These are phyloP conservation scores for Jacaranda copaia DNA, from an alignment of 257 asterid genomes.

Conservation along the genomic window DNA sequence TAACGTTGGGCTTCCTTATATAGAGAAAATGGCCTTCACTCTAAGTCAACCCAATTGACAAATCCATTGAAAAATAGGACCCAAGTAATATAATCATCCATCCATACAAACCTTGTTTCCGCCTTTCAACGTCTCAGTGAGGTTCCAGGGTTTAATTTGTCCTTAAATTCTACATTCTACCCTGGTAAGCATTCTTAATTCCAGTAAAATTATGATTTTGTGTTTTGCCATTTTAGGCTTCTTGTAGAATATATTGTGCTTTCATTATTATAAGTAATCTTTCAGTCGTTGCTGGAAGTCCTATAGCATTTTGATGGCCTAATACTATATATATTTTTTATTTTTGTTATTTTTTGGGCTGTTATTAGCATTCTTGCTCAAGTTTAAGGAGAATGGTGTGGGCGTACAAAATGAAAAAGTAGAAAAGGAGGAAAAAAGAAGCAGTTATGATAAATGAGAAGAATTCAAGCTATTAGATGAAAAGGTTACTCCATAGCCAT, in stretches of 20 bases:
- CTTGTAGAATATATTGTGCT: neutral
- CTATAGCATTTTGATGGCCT: neutral
- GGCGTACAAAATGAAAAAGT: constrained; percentile 58
- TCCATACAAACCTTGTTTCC: constrained; percentile 19
- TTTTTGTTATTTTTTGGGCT: neutral
- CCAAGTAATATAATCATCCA: too few relatives aligned
- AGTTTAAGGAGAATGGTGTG: constrained; percentile 47
- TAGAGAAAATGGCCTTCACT: too few relatives aligned
- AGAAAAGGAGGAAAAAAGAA: constrained; percentile 57
- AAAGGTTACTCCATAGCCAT: constrained; percentile 10
- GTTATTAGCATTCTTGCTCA: constrained; percentile 16
- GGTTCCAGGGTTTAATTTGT: constrained; percentile 5
- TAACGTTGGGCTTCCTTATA: too few relatives aligned
- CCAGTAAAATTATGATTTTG: neutral
- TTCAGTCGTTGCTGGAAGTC: neutral
- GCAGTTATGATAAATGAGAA: constrained; percentile 54
- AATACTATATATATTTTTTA: neutral
- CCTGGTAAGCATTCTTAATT: neutral
- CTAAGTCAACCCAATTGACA: too few relatives aligned
- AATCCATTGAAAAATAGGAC: too few relatives aligned
- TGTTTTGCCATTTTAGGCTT: neutral
- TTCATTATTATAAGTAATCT: neutral
- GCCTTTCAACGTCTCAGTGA: neutral
- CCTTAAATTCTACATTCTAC: neutral
- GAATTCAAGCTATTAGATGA: constrained; percentile 37